Conservation (phyloP, 495 filamentous ascomycete species). For the Hypomontagnella monticulosa region DNA sequence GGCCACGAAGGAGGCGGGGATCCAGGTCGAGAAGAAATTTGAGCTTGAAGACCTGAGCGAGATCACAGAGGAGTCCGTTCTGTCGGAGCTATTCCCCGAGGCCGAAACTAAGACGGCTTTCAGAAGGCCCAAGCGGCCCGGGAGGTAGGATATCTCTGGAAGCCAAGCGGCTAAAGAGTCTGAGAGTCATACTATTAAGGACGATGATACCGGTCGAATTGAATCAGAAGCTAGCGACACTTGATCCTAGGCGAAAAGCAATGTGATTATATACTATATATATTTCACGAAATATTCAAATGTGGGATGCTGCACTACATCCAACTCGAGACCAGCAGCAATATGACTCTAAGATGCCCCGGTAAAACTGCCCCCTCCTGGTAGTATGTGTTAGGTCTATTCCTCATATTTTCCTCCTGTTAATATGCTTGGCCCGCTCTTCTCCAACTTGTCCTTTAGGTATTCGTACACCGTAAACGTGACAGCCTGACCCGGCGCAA, state of each 20-base stretch:
- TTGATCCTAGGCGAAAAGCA: constrained; percentile 9
- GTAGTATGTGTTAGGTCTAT: constrained; percentile 51
- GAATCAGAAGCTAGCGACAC: constrained; percentile 10
- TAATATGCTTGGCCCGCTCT: constrained; percentile 69
- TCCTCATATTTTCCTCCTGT: constrained; percentile 79
- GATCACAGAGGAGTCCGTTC: constrained; percentile 74
- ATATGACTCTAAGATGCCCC: no score
- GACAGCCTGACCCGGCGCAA: constrained; percentile 96
- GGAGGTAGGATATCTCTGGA: constrained; percentile 51
- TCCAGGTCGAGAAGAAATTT: constrained; percentile 79
- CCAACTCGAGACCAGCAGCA: not conserved
- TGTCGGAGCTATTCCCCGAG: constrained; percentile 80
- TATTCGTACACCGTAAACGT: constrained; percentile 98
- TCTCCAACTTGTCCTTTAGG: constrained; percentile 84
- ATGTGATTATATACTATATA: no score
- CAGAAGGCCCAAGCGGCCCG: constrained; percentile 88
- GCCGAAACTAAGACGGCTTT: constrained; percentile 77
- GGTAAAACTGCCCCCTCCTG: not conserved
- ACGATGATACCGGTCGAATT: not conserved
- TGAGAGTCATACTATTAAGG: not conserved
- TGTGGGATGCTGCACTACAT: constrained; percentile 5
- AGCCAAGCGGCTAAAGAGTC: no score
- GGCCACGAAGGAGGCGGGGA: constrained; percentile 73
- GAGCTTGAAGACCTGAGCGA: constrained; percentile 73
- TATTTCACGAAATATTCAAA: constrained; percentile 15